These are phyloP conservation scores for Cordyceps militaris DNA, from an alignment of 2,329 filamentous ascomycete genomes.

Conservation along the genomic window DNA sequence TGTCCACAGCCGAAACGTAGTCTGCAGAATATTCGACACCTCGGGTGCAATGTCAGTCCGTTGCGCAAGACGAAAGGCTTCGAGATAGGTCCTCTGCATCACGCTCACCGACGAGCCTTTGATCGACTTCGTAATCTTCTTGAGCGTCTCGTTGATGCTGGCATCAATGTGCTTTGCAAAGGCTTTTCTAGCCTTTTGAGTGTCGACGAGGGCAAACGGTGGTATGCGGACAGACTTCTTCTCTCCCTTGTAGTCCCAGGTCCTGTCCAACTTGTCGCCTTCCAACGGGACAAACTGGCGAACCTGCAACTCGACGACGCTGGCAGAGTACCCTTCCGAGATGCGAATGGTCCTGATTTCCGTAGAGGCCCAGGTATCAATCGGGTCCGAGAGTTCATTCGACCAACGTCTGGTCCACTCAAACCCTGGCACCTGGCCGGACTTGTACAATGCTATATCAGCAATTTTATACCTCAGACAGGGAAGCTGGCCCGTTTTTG, in stretches of 20 bases:
- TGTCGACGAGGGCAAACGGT: constrained; percentile 48
- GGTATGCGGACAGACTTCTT: constrained; percentile 45
- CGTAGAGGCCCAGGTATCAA: constrained; percentile 47
- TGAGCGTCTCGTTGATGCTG: constrained; percentile 41
- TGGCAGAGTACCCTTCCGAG: constrained; percentile 47
- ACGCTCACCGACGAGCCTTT: constrained; percentile 25
- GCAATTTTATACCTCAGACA: constrained; percentile 56
- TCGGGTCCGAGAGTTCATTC: constrained; percentile 47
- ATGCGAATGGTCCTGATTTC: constrained; percentile 44
- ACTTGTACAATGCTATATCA: constrained; percentile 51
- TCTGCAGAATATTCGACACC: constrained; percentile 35
- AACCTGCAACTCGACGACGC: constrained; percentile 42
- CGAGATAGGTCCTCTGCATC: constrained; percentile 42
- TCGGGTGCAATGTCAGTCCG: constrained; percentile 21
- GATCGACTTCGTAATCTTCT: constrained; percentile 16
- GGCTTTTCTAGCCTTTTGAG: constrained; percentile 41
- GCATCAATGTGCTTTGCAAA: constrained; percentile 45
- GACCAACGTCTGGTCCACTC: constrained; percentile 55
- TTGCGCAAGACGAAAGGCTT: constrained; percentile 33
- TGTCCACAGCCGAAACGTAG: constrained; percentile 51
- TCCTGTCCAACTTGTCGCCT: constrained; percentile 48
- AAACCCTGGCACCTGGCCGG: constrained; percentile 49
- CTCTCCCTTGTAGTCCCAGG: constrained; percentile 43
- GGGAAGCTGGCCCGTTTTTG: constrained; percentile 46
- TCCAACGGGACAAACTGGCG: constrained; percentile 47